Conservation (phyloP, 208 protist species). For the Trypanosoma lewisi region DNA sequence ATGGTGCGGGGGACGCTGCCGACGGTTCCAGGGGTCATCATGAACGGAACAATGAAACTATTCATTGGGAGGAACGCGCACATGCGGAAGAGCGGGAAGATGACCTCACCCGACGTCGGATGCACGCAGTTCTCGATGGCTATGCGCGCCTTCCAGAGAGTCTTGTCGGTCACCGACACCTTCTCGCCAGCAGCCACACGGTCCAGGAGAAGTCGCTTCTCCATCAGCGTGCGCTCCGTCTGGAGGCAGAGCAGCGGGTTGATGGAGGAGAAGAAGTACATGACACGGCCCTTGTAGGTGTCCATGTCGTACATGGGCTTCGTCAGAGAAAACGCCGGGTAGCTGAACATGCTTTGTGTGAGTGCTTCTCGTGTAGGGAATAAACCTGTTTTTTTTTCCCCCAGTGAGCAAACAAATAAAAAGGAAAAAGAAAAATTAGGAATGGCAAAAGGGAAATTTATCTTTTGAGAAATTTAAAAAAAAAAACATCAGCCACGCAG, state of each 20-base stretch:
- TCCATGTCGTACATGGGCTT: conserved; percentile 77
- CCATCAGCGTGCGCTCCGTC: conserved; percentile 42
- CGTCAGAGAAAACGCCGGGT: conserved; percentile 54
- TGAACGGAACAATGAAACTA: conserved; percentile 85
- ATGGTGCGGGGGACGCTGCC: conserved; percentile 66
- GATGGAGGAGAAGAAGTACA: conserved; percentile 85
- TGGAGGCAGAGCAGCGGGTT: conserved; percentile 73
- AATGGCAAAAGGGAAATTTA: too few species aligned
- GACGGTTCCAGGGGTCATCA: conserved; percentile 83
- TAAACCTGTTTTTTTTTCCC: too few species aligned
- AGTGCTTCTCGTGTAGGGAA: neutral
- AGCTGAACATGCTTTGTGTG: conserved; percentile 20
- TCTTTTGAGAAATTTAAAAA: too few species aligned
- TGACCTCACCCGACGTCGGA: conserved; percentile 87
- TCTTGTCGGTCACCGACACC: conserved; percentile 38
- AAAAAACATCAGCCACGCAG: too few species aligned
- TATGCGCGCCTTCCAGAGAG: conserved; percentile 87
- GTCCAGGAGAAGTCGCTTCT: conserved; percentile 50
- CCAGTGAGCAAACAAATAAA: too few species aligned
- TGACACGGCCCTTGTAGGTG: conserved; percentile 73
- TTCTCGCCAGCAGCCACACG: conserved; percentile 34
- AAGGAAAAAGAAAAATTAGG: too few species aligned
- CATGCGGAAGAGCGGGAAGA: conserved; percentile 90
- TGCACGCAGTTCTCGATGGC: conserved; percentile 88
- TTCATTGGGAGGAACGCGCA: conserved; percentile 92